phyloP scores from a whole-genome alignment of 176 grass and related monocot genomes.

The Zoysia pacifica region DNA sequence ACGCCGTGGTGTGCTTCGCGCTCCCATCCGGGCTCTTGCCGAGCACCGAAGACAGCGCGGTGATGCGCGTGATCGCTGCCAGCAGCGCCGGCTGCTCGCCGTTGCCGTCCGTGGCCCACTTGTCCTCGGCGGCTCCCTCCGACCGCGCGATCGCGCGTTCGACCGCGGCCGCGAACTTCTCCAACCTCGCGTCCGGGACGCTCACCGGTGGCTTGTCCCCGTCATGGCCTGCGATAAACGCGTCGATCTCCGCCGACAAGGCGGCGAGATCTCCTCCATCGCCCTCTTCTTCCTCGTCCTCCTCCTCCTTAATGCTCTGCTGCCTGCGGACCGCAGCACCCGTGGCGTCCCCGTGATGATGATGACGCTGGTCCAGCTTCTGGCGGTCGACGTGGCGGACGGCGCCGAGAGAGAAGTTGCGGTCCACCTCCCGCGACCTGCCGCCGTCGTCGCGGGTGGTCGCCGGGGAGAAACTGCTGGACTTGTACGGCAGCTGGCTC shows the following conservation, averaged over 20 bases:
- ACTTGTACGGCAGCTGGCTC: slow-evolving; percentile 48
- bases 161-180: slow-evolving; percentile 58
- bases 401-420: slow-evolving; percentile 76
- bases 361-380: slow-evolving; percentile 11
- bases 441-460: slow-evolving; percentile 54
- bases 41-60: slow-evolving; percentile 45
- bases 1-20: slow-evolving; percentile 26
- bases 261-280: slow-evolving; percentile 36
- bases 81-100: slow-evolving; percentile 52
- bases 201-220: neutral
- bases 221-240: slow-evolving; percentile 38
- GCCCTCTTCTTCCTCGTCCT: slow-evolving; percentile 2
- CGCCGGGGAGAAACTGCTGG: slow-evolving; percentile 47
- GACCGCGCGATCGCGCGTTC: slow-evolving; percentile 50
- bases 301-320: slow-evolving; percentile 56
- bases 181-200: slow-evolving; percentile 38
- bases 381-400: slow-evolving; percentile 9
- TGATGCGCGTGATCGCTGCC: slow-evolving; percentile 42
- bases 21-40: slow-evolving; percentile 19
- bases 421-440: slow-evolving; percentile 61
- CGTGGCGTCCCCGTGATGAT: neutral
- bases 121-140: slow-evolving; percentile 32
- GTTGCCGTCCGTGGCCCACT: slow-evolving; percentile 32
- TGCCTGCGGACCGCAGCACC: slow-evolving; percentile 35
- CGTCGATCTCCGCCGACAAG: slow-evolving; percentile 67